Evolutionary conservation across 2,329 filamentous ascomycete genomes (phyloP), one percentile per base, ranked within the genome.

Genomic region (Epichloe aotearoae): DNA sequence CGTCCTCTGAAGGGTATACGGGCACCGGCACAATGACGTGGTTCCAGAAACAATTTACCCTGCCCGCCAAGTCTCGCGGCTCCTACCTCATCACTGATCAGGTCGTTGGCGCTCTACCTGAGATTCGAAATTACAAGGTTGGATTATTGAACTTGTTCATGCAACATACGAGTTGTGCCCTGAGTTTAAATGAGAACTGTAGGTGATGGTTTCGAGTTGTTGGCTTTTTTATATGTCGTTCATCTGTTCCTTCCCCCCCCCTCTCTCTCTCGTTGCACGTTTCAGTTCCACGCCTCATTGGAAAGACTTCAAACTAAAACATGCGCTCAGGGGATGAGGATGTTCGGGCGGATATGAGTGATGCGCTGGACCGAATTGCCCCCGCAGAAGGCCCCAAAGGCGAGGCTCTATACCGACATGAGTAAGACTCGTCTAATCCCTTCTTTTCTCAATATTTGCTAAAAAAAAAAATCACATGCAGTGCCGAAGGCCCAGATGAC

Each of bases 121-220:
- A 96, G 69, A 78, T 97, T 56, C 74, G 75, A 53, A 66, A 79
- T 57, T 95, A 95, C 77, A 91, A 91, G 66, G 80, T 93, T 59
- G 89, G 89, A 43, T 70, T 95, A 54, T 72, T 97, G 55, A 83
- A 95, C 66, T 76, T 98, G 45, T 98, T 97, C 67, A 77, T 97
- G 50, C 91, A 98, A 70, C 93, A 98, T 70, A 98, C 93, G 5
- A 88, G 82, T 62, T 95, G 89, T 69, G 93, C 86, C 12, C 75
- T 98, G 49, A 87, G 81, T 53, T 72, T 98, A 60, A 98, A 98
- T 64, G 93, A 98, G 76, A 97, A 97, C 71, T 84, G 79, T 69
- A 55, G 47, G 65, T 39, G 14, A 37, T 26, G 44, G 17, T 6
- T 5, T 34, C 14, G 23, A 14, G 17, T 17, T 30, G 17, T n/a